phyloP scores from a whole-genome alignment of 345 rosid genomes.

The Brassica incana region DNA sequence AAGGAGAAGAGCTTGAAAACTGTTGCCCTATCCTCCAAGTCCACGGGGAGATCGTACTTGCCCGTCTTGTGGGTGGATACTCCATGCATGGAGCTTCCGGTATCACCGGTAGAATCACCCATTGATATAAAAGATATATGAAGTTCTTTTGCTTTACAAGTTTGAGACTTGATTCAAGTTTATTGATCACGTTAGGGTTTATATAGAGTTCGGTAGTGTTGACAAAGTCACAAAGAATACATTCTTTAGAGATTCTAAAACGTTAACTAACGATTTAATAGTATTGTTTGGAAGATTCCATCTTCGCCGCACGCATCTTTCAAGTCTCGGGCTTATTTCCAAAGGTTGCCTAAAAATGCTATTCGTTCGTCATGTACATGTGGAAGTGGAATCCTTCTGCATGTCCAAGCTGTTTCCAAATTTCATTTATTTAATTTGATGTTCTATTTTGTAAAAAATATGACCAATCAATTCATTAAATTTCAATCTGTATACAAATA shows the following conservation, averaged over 20 bases:
- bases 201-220: slow-evolving; percentile 24
- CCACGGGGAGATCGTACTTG: slow-evolving; percentile 60
- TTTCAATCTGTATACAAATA: neutral
- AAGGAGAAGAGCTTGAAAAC: slow-evolving; percentile 62
- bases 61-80: slow-evolving; percentile 51
- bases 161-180: slow-evolving; percentile 1
- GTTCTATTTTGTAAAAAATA: neutral
- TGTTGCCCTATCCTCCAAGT: slow-evolving; percentile 67
- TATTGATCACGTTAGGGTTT: slow-evolving; percentile 5
- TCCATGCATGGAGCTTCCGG: slow-evolving; percentile 76
- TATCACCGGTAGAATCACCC: slow-evolving; percentile 37
- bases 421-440: neutral
- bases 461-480: neutral
- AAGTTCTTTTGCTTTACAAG: neutral
- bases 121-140: neutral
- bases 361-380: neutral
- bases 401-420: neutral
- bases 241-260: slow-evolving; percentile 39
- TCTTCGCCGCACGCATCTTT: slow-evolving; percentile 18
- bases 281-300: slow-evolving; percentile 19
- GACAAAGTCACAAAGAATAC: neutral
- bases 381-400: neutral
- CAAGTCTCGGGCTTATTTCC: slow-evolving; percentile 14
- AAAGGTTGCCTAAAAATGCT: slow-evolving; percentile 27
- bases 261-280: slow-evolving; percentile 24